A percentile compares a stretch with the other conserved stretches of the same genome.
phyloP scores from a whole-genome alignment of 2,329 filamentous ascomycete species.

The Exophiala mesophila region DNA sequence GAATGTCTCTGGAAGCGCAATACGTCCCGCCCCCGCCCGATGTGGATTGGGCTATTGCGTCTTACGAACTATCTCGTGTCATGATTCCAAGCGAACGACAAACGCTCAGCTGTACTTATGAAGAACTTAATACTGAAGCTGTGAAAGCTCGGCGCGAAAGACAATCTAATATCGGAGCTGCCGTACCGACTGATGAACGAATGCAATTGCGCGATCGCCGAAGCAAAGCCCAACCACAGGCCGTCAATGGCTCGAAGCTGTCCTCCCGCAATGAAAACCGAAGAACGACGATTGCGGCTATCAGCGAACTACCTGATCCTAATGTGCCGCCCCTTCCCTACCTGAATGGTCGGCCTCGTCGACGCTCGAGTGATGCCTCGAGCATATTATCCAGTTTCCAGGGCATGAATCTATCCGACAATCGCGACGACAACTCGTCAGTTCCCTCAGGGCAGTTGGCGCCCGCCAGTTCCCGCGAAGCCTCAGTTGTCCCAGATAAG shows the following conservation, averaged over 20 bases:
- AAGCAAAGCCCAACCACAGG: constrained; percentile 40
- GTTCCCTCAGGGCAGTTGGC: not conserved
- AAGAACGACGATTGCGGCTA: constrained; percentile 58
- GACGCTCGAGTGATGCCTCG: constrained; percentile 31
- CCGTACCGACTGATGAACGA: constrained; percentile 43
- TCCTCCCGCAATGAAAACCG: constrained; percentile 44
- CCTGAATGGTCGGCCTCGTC: constrained; percentile 17
- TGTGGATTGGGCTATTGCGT: constrained; percentile 79
- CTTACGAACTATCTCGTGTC: constrained; percentile 74
- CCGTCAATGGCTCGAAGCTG: constrained; percentile 50
- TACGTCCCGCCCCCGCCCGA: constrained; percentile 70
- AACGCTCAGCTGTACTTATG: constrained; percentile 68
- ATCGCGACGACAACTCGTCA: constrained; percentile 1
- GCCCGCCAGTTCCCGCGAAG: constrained; percentile 18
- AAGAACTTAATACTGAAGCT: constrained; percentile 71
- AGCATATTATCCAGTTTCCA: constrained; percentile 28
- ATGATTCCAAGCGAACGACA: constrained; percentile 73
- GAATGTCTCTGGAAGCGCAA: constrained; percentile 27
- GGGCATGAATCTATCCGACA: constrained; percentile 29
- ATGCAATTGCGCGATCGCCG: constrained; percentile 73
- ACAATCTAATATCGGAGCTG: constrained; percentile 48
- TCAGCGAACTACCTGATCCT: constrained; percentile 42
- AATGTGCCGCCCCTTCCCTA: constrained; percentile 17
- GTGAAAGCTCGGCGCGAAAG: constrained; percentile 60
- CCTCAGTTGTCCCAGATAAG: constrained; percentile 20